A percentile compares a stretch with the other conserved stretches of the same genome.
These are phyloP conservation scores for Aureobasidium sp. DNA, from an alignment of 2,329 filamentous ascomycete genomes.

Conservation along the genomic window DNA sequence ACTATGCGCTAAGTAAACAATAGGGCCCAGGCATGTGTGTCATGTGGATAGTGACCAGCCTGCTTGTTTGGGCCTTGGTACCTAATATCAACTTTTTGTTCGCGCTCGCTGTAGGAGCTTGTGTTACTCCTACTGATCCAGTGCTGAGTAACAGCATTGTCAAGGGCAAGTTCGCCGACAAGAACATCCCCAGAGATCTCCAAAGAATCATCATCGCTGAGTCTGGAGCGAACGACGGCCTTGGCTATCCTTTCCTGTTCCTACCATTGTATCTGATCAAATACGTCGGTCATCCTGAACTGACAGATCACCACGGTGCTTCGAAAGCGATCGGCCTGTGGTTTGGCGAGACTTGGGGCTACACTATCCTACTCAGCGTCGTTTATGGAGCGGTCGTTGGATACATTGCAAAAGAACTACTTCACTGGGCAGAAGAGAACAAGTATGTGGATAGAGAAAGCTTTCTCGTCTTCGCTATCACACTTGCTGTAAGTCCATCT, in stretches of 20 bases:
- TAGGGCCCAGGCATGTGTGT: conserved; percentile 67
- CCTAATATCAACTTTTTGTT: conserved; percentile 65
- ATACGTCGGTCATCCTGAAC: conserved; percentile 50
- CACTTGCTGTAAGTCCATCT: conserved; percentile 53
- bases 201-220: conserved; percentile 61
- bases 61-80: conserved; percentile 68
- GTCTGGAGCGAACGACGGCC: conserved; percentile 79
- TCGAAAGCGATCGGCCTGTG: conserved; percentile 64
- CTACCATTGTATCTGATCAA: conserved; percentile 76
- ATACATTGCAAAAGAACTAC: conserved; percentile 69
- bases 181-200: conserved; percentile 72
- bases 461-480: conserved; percentile 78
- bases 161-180: conserved; percentile 87
- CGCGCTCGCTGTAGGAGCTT: conserved; percentile 70
- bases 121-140: conserved; percentile 87
- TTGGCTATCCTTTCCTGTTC: conserved; percentile 84
- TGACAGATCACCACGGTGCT: conserved; percentile 37
- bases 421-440: conserved; percentile 75
- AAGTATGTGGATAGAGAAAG: conserved; percentile 80
- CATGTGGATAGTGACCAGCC: conserved; percentile 80
- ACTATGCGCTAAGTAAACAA: background rate
- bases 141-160: conserved; percentile 83
- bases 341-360: conserved; percentile 80
- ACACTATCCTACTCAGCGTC: conserved; percentile 70
- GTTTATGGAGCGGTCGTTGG: conserved; percentile 69